Base-by-base conservation (phyloP, 2,329 filamentous ascomycete species). In the Emmonsia crescens region DNA sequence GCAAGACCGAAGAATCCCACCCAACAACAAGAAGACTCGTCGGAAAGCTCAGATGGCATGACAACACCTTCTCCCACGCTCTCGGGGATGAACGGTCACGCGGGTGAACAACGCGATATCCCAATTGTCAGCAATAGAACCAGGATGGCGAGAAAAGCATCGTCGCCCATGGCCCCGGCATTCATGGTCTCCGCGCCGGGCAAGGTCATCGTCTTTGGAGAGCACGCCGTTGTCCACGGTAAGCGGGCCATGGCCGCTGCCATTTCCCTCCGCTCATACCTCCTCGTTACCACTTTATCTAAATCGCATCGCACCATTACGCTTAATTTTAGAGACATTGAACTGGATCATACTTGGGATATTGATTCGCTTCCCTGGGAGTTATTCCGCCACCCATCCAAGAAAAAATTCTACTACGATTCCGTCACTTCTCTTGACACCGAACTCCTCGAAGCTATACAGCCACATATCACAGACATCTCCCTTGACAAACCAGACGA, bases 131-230 rank as follows among this genome's bases (percentile, higher is more conserved):
- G 36, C 60, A 57, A 40, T 19, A 5, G 36, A n/a, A 36, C 52
- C 9, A 56, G 29, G 44, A 61, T 58, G 62, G 57, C 65, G 42
- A 72, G 76, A 60, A 79, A 80, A 64, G 63, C 73, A 5, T 80
- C 78, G 27, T 82, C 82, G 57, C 84, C 85, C 0, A 83, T 87
- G 78, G 82, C 94, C 77, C 92, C 93, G 51, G 80, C 92, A 64
- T 99, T 99, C 74, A 96, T 99, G 89, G 92, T 97, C 62, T 97
- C 94, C 19, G 93, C 95, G 2, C 94, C 94, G 0, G 95, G 93
- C 66, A 99, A 99, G 75, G 94, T 96, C 72, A 99, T 99, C 74
- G 90, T 97, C 60, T 97, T 93, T 77, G 94, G 94, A 67, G 94
- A 99, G 75, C 94, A 99, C 78, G 89, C 94, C 2, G 94, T 97